A percentile compares a stretch with the other conserved stretches of the same genome.
Evolutionary conservation across 768 basidiomycete species (phyloP).

Genomic region (Leccinellum albellum): DNA sequence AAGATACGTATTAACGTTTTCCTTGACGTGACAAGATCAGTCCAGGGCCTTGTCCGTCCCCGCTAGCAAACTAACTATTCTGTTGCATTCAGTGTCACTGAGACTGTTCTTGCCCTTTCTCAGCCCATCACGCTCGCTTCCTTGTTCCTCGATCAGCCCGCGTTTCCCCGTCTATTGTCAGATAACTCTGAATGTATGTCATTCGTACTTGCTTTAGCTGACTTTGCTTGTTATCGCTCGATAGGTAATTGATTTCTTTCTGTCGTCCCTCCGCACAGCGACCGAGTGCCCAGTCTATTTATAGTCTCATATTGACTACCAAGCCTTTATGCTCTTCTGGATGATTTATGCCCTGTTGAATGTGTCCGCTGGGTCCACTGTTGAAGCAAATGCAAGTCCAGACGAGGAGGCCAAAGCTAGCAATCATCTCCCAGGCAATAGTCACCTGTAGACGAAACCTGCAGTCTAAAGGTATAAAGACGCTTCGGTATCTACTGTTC

Average conservation of each 20-base stretch:
- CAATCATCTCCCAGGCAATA: too few species aligned
- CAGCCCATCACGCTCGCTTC: background rate
- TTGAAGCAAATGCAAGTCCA: background rate
- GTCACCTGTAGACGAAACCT: too few species aligned
- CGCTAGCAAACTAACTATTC: background rate
- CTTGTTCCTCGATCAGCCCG: background rate
- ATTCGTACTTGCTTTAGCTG: background rate
- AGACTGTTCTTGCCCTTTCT: background rate
- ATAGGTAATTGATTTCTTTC: background rate
- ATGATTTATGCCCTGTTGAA: background rate
- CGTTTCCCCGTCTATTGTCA: background rate
- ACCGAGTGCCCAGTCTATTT: background rate
- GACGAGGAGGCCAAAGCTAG: background rate
- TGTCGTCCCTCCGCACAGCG: background rate
- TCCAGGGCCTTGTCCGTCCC: too few species aligned
- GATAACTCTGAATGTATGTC: background rate
- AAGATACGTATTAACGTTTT: too few species aligned
- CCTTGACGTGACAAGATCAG: too few species aligned
- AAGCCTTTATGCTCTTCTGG: background rate
- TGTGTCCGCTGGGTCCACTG: background rate
- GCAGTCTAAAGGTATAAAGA: background rate
- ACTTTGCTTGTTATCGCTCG: background rate
- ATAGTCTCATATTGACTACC: background rate
- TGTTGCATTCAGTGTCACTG: background rate
- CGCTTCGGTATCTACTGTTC: background rate